Evolutionary conservation across 2,329 filamentous ascomycete species (phyloP), one percentile per base, ranked within the genome.

Genomic region (Xylariaceae sp.): DNA sequence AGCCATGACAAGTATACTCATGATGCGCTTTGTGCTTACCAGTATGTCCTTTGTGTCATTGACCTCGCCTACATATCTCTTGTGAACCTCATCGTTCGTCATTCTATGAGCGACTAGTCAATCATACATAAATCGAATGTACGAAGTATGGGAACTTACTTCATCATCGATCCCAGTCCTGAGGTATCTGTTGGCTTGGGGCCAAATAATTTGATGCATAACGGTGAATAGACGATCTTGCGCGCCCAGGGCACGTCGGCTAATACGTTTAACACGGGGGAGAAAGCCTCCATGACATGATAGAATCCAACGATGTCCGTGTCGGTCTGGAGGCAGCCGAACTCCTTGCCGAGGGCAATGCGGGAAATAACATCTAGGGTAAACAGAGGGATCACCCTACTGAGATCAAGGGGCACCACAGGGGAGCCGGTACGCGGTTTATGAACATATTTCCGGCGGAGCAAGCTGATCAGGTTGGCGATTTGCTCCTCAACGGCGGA

Each of bases 351-450:
- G 10, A 64, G 63, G 3, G 59, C 60, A 35, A 58, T 33, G 6
- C 53, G 53, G 2, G 64, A 63, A 20, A 67, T 66, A 6, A 59
- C 50, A 27, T 67, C 65, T 10, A 66, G 39, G 20, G 61, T 59
- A 26, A 63, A 67, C 21, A 55, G 57, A 33, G 42, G 50, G 7
- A 58, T 30, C 10, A 55, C 30, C 24, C 53, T 41, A 15, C 57
- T 53, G 6, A 66, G 47, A 18, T 65, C 64, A 27, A 64, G 39
- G 10, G 53, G 53, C 3, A 33, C 8, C 27, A 37, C 29, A 18
- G 8, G 23, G n/a, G 50, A 47, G 18, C 20, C 16, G 10, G 26
- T 3, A 3, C 39, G 43, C 4, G 32, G 4, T 20, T 50, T 43
- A 11, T 9, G 37, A 6, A 57, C 20, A 23, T 64, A 65, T 20